Evolutionary conservation across 495 filamentous ascomycete genomes (phyloP), one percentile per base, ranked within the genome.

Genomic region (Hypoxylon perforatum): DNA sequence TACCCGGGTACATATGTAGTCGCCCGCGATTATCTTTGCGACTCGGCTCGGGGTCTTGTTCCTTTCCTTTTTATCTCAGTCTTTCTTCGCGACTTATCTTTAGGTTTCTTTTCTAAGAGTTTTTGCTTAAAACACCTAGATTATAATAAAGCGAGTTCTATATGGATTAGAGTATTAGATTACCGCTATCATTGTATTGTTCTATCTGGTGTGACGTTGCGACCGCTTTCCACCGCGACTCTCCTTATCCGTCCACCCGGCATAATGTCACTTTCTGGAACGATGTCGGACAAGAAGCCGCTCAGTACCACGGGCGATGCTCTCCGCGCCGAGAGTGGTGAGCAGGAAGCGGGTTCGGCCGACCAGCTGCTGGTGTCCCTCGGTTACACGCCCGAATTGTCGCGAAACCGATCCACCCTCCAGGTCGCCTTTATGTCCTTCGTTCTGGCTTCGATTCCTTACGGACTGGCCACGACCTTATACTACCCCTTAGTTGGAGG

Each of bases 391-490:
- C 73, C 82, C 50, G 84, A 86, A 60, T 49, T 86, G 17, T 59
- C 72, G 61, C 80, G 84, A 38, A 84, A 78, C 36, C 78, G 84
- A 10, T 85, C 83, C 7, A 86, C 83, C 2, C 78, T 84, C 38
- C 82, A 85, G 59, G 83, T 85, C 53, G 82, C 82, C 21, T 85
- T 85, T 75, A 85, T 85, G 83, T 83, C 80, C 50, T 85, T 86
- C 57, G 82, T 85, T 49, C 78, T 83, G 17, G 81, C 81, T 33
- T 79, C 79, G 10, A 82, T 83, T 41, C 89, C 89, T 14, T 92
- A 87, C 64, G 89, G 89, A 41, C 81, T 90, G 28, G 86, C 85
- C 65, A 91, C 89, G 28, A 92, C 89, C 52, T 75, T 92, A 39
- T 89, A 86, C 77, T 90, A 90, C 67, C 86, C 87, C 14, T 81